Evolutionary conservation across 805 yeast species (phyloP).

Genomic region (Candida schatavii): DNA sequence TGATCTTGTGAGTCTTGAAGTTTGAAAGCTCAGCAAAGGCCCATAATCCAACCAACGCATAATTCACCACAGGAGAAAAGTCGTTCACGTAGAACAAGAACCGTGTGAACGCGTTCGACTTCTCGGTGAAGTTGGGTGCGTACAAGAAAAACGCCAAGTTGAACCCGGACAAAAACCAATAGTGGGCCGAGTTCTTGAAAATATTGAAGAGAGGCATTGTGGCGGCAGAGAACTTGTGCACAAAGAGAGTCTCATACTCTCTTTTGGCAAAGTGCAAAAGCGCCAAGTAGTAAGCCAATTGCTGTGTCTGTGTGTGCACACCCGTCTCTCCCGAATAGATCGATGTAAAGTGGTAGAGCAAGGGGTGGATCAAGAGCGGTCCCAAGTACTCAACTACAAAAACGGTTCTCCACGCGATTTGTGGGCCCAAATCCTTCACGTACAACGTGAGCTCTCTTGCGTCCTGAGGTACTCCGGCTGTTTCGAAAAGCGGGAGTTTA

Average conservation of each 20-base stretch:
- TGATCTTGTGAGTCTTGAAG: constrained; percentile 64
- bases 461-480: constrained; percentile 33
- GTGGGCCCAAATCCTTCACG: constrained; percentile 91
- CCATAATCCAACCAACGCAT: constrained; percentile 44
- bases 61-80: constrained; percentile 27
- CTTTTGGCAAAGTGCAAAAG: constrained; percentile 81
- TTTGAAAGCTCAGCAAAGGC: constrained; percentile 68
- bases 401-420: constrained; percentile 90
- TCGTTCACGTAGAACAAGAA: constrained; percentile 46
- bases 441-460: constrained; percentile 40
- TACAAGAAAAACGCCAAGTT: constrained; percentile 50
- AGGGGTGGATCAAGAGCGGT: constrained; percentile 76
- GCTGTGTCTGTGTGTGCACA: constrained; percentile 51
- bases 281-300: constrained; percentile 51
- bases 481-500: constrained; percentile 43
- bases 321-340: constrained; percentile 21
- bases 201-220: constrained; percentile 91
- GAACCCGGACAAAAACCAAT: constrained; percentile 87
- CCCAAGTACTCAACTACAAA: constrained; percentile 86
- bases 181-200: constrained; percentile 86
- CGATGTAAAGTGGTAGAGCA: constrained; percentile 52
- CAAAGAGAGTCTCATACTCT: constrained; percentile 79
- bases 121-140: constrained; percentile 16
- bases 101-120: constrained; percentile 16
- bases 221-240: constrained; percentile 81